Base-by-base conservation (phyloP, 371 early-diverging fungal species). In the Apophysomyces trapeziformis region DNA sequence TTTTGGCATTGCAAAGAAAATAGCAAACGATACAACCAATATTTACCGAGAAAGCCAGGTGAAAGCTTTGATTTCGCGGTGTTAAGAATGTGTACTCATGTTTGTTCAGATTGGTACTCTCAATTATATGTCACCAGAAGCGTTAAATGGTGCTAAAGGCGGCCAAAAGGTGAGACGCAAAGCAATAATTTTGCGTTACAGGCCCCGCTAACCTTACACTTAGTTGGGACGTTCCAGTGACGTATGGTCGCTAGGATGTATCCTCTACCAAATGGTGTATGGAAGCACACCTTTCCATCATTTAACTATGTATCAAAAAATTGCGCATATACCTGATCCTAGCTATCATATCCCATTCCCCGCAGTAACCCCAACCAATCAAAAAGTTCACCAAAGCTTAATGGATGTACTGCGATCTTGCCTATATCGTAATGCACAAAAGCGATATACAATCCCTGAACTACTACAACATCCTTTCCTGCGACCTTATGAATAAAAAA, bases 101-200 rank as follows among this genome's bases (percentile, higher is more conserved):
- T n/a, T 21, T 2, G 39, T 14, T 36, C 54, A 83, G 76, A 80
- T 92, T 11, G 99, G 99, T 1, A 99, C 99, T 0, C 75, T 96
- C 14, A 97, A 97, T 70, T 99, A 99, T 76, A 98, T 99, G 96
- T 87, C 99, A 0, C 99, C 99, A 0, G 99, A 99, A 78, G 90
- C 96, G 0, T 80, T 96, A 26, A 60, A 67, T 16, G 84, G 83
- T 44, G 57, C 70, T 38, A 66, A 68, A 21, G 66, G 46, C 11
- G 65, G 59, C 12, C 60, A 43, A 7, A 65, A 50, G 9, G 61
- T 69, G 4, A 38, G 57, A 43, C 69, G 72, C 58, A 85, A 70
- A 83, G 79, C 69, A 72, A 75, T 68, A 44, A 59, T 58, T 43
- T 68, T 44, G 7, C 5, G 38, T 60, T 13, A 35, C 32, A 26